Conservation (phyloP, 495 filamentous ascomycete species). For the Tuber calosporum region DNA sequence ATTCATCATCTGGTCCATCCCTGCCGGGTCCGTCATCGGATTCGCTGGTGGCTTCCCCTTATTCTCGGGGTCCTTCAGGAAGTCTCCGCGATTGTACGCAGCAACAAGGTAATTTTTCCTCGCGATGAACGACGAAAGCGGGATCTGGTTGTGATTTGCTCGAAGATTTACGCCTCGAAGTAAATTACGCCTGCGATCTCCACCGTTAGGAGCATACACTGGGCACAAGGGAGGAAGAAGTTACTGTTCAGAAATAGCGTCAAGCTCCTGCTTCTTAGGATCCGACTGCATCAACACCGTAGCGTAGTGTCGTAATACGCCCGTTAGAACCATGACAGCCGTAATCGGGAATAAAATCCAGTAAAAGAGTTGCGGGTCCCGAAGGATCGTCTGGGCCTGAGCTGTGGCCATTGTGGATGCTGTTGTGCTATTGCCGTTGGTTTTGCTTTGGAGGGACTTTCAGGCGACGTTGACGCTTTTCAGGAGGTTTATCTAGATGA, state of each 20-base stretch:
- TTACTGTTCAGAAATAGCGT: conserved; percentile 70
- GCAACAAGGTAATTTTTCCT: conserved; percentile 73
- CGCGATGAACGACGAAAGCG: conserved; percentile 63
- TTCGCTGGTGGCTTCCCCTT: conserved; percentile 83
- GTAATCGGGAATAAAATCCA: conserved; percentile 98
- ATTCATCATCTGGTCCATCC: conserved; percentile 99
- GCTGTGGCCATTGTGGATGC: conserved; percentile 67
- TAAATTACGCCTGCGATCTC: conserved; percentile 54
- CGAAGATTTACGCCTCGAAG: conserved; percentile 79
- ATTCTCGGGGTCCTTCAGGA: conserved; percentile 78
- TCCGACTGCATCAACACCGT: conserved; percentile 77
- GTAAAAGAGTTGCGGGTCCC: conserved; percentile 98
- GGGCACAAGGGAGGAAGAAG: neutral
- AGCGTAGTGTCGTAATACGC: conserved; percentile 91
- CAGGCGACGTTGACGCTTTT: neutral
- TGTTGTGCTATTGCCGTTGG: conserved; percentile 13
- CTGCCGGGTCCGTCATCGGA: conserved; percentile 92
- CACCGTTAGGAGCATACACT: conserved; percentile 9
- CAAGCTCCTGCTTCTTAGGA: conserved; percentile 72
- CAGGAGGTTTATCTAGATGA: neutral
- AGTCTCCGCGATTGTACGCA: conserved; percentile 74
- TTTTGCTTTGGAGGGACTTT: conserved; percentile 5
- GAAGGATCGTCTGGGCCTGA: conserved; percentile 85
- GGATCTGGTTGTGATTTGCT: conserved; percentile 65
- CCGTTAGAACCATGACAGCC: conserved; percentile 94